Base-by-base conservation (phyloP, 2,329 filamentous ascomycete genomes). In the Sordariomycetes sp. region DNA sequence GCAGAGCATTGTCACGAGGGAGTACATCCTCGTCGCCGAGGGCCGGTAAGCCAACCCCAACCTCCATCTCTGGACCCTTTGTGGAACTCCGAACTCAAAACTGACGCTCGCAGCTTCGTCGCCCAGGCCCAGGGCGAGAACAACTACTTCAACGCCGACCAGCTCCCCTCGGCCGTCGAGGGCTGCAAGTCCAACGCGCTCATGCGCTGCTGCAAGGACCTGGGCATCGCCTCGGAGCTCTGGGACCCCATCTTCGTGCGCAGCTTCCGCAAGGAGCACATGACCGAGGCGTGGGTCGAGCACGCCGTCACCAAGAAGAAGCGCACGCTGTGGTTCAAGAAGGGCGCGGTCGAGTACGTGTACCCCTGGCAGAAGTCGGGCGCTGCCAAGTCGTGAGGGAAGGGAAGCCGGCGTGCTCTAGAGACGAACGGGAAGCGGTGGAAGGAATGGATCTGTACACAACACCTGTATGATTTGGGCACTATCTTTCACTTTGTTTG, bases 171-270 rank as follows among this genome's bases (percentile, higher is more conserved):
- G 2, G 88, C 92, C 8, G 88, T 88, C 39, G 92, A 98, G 62
- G 92, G 92, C 34, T 94, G 87, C 71, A 95, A 95, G 63, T 94
- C 87, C 42, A 98, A 98, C 55, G 92, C 92, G 10, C 70, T 98
- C 45, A 93, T 96, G 79, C 84, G 92, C 38, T 96, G 90, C 72
- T 96, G 92, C 69, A 98, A 98, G 66, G 92, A 98, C 58, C 65
- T 98, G 21, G 92, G 92, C 23, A 83, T 98, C 44, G 92, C 86
- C 2, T 88, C 82, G 43, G 92, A 98, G 61, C 72, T 98, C 15
- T 98, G 92, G 92, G 92, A 98, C 63, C 92, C 92, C 23, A 69
- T 84, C 36, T 98, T 83, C 63, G 86, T 96, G 44, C 76, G 84
- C 48, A 75, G 73, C 47, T 98, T 86, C 64, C 83, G 83, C 68